Evolutionary conservation across 1,139 yeast species (phyloP), one percentile per base, ranked within the genome.

Genomic region (Eremothecium sinecaudum): DNA sequence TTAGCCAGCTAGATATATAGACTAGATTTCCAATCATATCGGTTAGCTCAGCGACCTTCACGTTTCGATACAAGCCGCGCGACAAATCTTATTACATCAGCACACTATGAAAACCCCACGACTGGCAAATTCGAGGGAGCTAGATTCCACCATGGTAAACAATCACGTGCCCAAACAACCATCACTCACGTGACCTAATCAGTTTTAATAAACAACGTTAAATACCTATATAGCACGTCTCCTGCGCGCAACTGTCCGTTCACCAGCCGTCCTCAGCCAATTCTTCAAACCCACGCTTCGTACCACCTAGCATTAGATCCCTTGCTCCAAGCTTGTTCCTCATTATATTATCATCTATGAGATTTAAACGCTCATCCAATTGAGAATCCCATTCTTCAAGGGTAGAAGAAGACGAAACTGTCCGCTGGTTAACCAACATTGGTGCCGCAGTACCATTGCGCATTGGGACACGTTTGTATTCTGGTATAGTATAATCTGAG

Each of bases 361-460:
- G 46, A 52, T 56, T 55, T 44, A 68, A 44, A 58, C 70, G 45
- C 46, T 57, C 62, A 46, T 64, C 67, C 32, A 60, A 50, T 36
- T 51, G 60, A 33, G 56, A 59, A 37, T 69, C 74, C 71, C 78
- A 73, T 48, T 67, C 71, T 39, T 64, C 66, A 32, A 73, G 62
- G 26, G 49, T 40, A 18, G 49, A 46, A 9, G 47, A 42, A 21
- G 49, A 44, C n/a, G 56, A 42, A 5, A 45, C 50, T 5, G 55
- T 48, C 21, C 50, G 42, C 22, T 50, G 47, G 36, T 51, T 51
- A 18, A 46, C 50, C 32, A 53, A 34, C 54, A 51, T 47, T 7
- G 57, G 57, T 1, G 51, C 46, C 19, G 44, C 40, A 22, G 38
- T 38, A 25, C 45, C 34, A 20, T 33, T 35, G 12, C 83, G 83